phyloP scores from a whole-genome alignment of 2,329 filamentous ascomycete species.

The Beauveria brongniartii region DNA sequence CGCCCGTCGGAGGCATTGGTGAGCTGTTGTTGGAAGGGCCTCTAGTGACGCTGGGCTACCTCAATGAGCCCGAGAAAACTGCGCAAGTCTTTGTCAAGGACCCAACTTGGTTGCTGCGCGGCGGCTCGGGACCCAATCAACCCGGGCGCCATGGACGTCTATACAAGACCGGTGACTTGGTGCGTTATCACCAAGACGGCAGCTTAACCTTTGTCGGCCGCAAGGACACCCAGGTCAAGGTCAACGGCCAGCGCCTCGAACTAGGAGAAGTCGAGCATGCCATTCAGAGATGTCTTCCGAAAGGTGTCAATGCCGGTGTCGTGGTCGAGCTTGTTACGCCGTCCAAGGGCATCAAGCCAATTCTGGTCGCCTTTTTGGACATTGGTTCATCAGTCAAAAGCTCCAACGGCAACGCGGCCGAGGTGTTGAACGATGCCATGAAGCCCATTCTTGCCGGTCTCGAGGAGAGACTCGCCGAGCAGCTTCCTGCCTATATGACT shows the following conservation, averaged over 20 bases:
- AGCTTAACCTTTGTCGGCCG: conserved; percentile 37
- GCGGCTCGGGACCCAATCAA: background rate
- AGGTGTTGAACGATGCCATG: background rate
- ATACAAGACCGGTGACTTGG: conserved; percentile 25
- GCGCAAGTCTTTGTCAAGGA: conserved; percentile 18
- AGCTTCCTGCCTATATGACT: conserved; percentile 15
- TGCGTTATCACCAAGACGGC: conserved; percentile 25
- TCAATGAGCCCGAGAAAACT: conserved; percentile 14
- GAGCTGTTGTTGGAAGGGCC: conserved; percentile 17
- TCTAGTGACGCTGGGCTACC: conserved; percentile 16
- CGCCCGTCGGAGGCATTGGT: conserved; percentile 14
- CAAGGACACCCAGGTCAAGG: conserved; percentile 47
- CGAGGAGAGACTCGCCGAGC: conserved; percentile 6
- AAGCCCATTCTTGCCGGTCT: background rate
- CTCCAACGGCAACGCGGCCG: background rate
- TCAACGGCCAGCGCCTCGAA: conserved; percentile 46
- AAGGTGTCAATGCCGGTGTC: background rate
- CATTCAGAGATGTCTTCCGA: background rate
- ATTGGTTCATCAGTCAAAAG: background rate
- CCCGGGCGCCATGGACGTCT: conserved; percentile 12
- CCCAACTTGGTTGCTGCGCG: conserved; percentile 5
- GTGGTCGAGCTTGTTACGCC: conserved; percentile 12
- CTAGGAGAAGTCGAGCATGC: conserved; percentile 21
- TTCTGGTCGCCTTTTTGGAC: conserved; percentile 13
- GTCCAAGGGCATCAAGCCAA: background rate